These are phyloP conservation scores for Jacaranda copaia DNA, from an alignment of 257 asterid species.

Conservation along the genomic window DNA sequence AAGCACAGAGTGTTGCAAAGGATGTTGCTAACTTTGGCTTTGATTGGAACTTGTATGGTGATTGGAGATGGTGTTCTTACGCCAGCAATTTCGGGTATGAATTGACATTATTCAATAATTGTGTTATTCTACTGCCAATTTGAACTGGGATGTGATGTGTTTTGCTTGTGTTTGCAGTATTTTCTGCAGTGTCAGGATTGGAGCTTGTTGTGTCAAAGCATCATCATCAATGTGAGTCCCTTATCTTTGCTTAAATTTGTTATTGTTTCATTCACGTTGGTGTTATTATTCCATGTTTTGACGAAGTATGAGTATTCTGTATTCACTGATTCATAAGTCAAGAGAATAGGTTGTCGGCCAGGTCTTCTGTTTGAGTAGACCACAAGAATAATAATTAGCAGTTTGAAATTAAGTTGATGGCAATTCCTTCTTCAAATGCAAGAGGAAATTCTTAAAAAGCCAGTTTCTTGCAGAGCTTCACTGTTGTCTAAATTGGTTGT, in stretches of 20 bases:
- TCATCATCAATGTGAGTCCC: slow-evolving; percentile 87
- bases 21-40: slow-evolving; percentile 76
- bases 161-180: slow-evolving; percentile 65
- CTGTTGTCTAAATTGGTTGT: slow-evolving; percentile 34
- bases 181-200: slow-evolving; percentile 95
- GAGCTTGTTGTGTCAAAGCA: slow-evolving; percentile 85
- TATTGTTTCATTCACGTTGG: slow-evolving; percentile 1
- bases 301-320: background rate
- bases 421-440: background rate
- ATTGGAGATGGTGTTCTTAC: slow-evolving; percentile 98
- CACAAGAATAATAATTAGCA: background rate
- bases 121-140: background rate
- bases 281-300: background rate
- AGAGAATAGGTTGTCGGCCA: slow-evolving; percentile 13
- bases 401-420: slow-evolving; percentile 10
- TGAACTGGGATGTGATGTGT: slow-evolving; percentile 22
- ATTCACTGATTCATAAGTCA: slow-evolving; percentile 14
- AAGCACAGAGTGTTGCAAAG: slow-evolving; percentile 68
- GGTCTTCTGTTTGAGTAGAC: slow-evolving; percentile 30
- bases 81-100: slow-evolving; percentile 91
- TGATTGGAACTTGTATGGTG: slow-evolving; percentile 97
- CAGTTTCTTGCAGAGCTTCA: slow-evolving; percentile 16
- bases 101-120: background rate
- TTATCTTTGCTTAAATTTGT: slow-evolving; percentile 21
- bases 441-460: background rate